These are phyloP conservation scores for Candida montana DNA, from an alignment of 805 yeast genomes.

Conservation along the genomic window DNA sequence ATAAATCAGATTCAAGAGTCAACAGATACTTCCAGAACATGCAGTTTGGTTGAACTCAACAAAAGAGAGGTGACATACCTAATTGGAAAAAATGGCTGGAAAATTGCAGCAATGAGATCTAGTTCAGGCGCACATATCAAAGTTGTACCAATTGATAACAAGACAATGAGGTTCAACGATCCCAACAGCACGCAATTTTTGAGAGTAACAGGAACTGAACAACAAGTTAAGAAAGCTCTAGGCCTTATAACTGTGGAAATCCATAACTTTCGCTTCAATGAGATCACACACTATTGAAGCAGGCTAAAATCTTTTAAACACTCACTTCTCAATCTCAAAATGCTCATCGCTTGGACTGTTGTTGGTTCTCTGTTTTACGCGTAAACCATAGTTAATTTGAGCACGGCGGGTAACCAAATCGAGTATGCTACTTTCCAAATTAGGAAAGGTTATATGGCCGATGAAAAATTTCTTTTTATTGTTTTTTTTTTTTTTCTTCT, in stretches of 20 bases:
- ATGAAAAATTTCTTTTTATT: conserved; percentile 1
- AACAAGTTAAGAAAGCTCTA: conserved; percentile 24
- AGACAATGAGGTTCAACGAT: conserved; percentile 11
- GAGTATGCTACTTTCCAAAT: conserved; percentile 10
- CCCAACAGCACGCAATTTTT: conserved; percentile 25
- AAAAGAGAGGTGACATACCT: conserved; percentile 34
- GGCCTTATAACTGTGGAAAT: conserved; percentile 24
- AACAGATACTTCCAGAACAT: neutral
- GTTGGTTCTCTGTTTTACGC: conserved; percentile 18
- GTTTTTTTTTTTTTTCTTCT: conserved; percentile 11
- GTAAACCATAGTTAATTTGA: conserved; percentile 4
- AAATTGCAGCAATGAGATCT: conserved; percentile 32
- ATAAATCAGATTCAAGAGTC: neutral
- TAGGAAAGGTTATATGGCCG: conserved; percentile 2
- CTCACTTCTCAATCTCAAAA: neutral
- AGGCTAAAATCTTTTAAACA: neutral
- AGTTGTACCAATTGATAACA: conserved; percentile 31
- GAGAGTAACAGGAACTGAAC: conserved; percentile 27
- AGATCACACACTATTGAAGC: conserved; percentile 5
- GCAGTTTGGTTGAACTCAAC: conserved; percentile 17
- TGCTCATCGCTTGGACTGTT: neutral
- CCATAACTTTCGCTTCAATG: conserved; percentile 15
- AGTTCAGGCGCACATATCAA: conserved; percentile 34
- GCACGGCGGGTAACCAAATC: conserved; percentile 16
- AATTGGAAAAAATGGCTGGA: conserved; percentile 39